phyloP scores from a whole-genome alignment of 2,329 filamentous ascomycete genomes.

The Sclerotinia spermophila region DNA sequence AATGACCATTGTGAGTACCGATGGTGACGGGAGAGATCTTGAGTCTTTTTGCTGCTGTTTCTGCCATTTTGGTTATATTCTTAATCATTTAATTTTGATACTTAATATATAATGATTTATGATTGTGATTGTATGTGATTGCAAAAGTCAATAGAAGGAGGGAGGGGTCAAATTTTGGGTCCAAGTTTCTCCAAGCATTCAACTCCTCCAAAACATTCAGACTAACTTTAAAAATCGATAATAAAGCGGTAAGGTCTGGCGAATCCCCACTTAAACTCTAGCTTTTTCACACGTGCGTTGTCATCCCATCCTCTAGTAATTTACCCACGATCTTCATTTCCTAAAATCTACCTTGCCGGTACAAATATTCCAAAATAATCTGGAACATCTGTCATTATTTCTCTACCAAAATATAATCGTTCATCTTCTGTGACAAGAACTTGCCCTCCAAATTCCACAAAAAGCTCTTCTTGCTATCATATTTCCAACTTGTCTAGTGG shows the following conservation, averaged over 20 bases:
- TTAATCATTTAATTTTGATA: constrained; percentile 42
- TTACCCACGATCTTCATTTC: constrained; percentile 15
- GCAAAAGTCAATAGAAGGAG: constrained; percentile 1
- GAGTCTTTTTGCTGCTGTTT: constrained; percentile 74
- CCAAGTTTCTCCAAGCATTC: constrained; percentile 15
- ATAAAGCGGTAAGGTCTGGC: background rate
- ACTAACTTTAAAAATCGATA: background rate
- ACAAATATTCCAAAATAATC: background rate
- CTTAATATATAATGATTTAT: background rate
- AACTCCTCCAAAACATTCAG: constrained; percentile 6
- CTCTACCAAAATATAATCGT: background rate
- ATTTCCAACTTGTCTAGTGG: background rate
- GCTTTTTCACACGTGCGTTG: constrained; percentile 16
- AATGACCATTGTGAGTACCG: constrained; percentile 96
- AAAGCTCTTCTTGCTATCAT: constrained; percentile 1
- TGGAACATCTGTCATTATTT: background rate
- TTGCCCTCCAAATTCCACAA: background rate
- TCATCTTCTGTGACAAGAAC: constrained; percentile 2
- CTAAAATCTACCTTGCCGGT: constrained; percentile 3
- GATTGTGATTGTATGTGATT: background rate
- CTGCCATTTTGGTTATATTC: constrained; percentile 56
- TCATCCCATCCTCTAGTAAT: background rate
- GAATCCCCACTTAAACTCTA: constrained; percentile 12
- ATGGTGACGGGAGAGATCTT: constrained; percentile 63
- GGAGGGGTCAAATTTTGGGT: constrained; percentile 5